Evolutionary conservation across 2,329 filamentous ascomycete genomes (phyloP).

Genomic region (Periconia macrospinosa): DNA sequence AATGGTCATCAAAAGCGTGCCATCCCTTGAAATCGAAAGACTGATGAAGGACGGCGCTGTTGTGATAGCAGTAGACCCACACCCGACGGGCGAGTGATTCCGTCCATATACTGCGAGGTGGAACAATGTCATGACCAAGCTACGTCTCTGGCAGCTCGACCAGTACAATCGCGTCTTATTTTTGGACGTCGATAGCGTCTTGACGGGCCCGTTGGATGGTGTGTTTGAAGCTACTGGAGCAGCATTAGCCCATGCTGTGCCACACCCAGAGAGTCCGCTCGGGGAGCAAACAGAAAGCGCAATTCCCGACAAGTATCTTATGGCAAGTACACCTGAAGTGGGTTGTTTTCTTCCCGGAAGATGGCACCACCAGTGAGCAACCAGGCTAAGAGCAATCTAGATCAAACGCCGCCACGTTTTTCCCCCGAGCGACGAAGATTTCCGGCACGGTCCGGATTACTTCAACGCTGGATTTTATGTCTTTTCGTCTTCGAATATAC

Average conservation of each 20-base stretch:
- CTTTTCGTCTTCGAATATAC: background rate
- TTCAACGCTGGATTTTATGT: constrained; percentile 3
- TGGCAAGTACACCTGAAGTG: constrained; percentile 1
- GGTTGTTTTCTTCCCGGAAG: background rate
- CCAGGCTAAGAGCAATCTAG: background rate
- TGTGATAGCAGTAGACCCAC: background rate
- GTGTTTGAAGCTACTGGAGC: constrained; percentile 2
- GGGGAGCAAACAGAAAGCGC: background rate
- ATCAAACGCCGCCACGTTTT: background rate
- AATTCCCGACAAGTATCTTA: background rate
- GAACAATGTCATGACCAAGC: constrained; percentile 3
- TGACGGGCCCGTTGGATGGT: background rate
- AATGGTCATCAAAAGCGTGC: background rate
- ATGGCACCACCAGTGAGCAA: background rate
- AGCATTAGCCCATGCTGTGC: background rate
- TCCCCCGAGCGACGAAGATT: background rate
- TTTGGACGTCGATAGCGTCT: background rate
- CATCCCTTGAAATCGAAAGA: background rate
- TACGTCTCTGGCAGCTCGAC: background rate
- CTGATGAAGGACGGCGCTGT: background rate
- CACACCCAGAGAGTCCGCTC: background rate
- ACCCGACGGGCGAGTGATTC: constrained; percentile 1
- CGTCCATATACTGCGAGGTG: background rate
- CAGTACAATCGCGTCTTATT: background rate
- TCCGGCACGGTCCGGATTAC: background rate